Conservation (phyloP, 1,284 basidiomycete genomes). For the Thelephora terrestris region DNA sequence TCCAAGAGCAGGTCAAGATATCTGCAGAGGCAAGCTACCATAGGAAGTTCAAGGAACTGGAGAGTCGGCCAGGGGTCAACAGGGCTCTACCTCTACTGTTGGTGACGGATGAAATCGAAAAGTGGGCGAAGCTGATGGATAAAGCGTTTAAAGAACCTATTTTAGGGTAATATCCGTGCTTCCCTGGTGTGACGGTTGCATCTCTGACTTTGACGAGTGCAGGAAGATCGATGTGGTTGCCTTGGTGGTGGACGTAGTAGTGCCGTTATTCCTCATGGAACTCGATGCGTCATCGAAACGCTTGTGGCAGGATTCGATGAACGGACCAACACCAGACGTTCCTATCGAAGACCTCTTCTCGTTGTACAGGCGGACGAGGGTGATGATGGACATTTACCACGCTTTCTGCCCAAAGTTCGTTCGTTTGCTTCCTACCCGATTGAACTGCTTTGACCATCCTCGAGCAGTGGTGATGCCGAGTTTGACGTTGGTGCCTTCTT, state of each 20-base stretch:
- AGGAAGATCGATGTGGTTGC: slow-evolving; percentile 77
- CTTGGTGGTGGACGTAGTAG: slow-evolving; percentile 60
- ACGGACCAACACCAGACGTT: slow-evolving; percentile 66
- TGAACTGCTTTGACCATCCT: slow-evolving; percentile 5
- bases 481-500: slow-evolving; percentile 74
- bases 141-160: slow-evolving; percentile 80
- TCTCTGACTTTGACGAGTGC: background rate
- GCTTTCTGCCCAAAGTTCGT: slow-evolving; percentile 75
- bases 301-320: slow-evolving; percentile 70
- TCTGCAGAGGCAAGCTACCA: slow-evolving; percentile 66
- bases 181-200: background rate
- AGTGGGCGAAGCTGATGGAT: slow-evolving; percentile 71
- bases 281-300: slow-evolving; percentile 63
- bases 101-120: slow-evolving; percentile 87
- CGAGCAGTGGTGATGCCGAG: slow-evolving; percentile 39
- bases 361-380: slow-evolving; percentile 70
- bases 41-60: slow-evolving; percentile 58
- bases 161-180: slow-evolving; percentile 47
- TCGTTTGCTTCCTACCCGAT: background rate
- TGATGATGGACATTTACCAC: slow-evolving; percentile 64
- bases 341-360: slow-evolving; percentile 85
- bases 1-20: slow-evolving; percentile 60
- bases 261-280: slow-evolving; percentile 72
- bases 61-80: slow-evolving; percentile 62
- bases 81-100: slow-evolving; percentile 69